Conservation (phyloP, 2,329 filamentous ascomycete species). For the Alternaria ventricosa region DNA sequence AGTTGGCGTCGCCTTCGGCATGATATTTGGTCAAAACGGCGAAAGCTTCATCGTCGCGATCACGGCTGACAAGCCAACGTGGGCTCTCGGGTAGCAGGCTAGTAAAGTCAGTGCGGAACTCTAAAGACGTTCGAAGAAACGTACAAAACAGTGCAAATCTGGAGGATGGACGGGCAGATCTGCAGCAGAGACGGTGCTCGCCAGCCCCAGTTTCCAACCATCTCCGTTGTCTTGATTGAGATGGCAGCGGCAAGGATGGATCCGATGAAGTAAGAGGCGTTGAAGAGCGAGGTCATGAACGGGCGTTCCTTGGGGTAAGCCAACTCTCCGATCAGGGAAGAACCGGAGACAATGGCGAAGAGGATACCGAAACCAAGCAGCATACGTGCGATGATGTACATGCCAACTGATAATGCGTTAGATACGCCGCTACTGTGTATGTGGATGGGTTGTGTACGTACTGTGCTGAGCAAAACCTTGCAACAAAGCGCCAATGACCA, state of each 20-base stretch:
- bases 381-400: slow-evolving; percentile 67
- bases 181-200: slow-evolving; percentile 59
- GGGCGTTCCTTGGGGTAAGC: slow-evolving; percentile 67
- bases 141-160: slow-evolving; percentile 48
- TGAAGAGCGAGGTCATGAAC: slow-evolving; percentile 66
- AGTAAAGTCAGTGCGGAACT: not conserved
- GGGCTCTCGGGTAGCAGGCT: slow-evolving; percentile 51
- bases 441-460: slow-evolving; percentile 13
- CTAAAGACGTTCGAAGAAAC: not conserved
- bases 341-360: slow-evolving; percentile 65
- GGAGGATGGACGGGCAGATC: slow-evolving; percentile 56
- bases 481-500: slow-evolving; percentile 65
- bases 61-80: slow-evolving; percentile 60
- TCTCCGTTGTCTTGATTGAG: slow-evolving; percentile 57
- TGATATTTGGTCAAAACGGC: slow-evolving; percentile 52
- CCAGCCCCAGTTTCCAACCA: slow-evolving; percentile 56
- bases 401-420: slow-evolving; percentile 47
- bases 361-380: slow-evolving; percentile 68
- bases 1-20: slow-evolving; percentile 50
- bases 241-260: slow-evolving; percentile 57
- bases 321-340: slow-evolving; percentile 65
- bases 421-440: not conserved
- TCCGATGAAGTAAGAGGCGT: slow-evolving; percentile 65
- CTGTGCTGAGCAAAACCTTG: slow-evolving; percentile 57
- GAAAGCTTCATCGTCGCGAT: slow-evolving; percentile 54